phyloP scores from a whole-genome alignment of 306 rosid species.

The Calophaca sinica region DNA sequence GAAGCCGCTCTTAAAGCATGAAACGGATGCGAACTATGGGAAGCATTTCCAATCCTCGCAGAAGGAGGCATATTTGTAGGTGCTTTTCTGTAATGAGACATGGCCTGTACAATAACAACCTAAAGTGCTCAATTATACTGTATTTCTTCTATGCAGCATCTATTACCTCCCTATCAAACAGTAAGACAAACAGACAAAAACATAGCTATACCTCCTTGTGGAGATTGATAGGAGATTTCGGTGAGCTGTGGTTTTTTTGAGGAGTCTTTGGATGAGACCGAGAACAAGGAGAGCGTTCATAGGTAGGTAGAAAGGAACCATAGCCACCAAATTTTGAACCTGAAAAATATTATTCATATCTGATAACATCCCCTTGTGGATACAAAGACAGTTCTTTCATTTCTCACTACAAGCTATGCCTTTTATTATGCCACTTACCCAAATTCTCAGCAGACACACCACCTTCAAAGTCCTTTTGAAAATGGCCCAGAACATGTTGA shows the following conservation, averaged over 20 bases:
- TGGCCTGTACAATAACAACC: slow-evolving; percentile 63
- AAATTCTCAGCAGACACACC: slow-evolving; percentile 67
- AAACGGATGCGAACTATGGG: slow-evolving; percentile 41
- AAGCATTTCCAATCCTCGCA: slow-evolving; percentile 52
- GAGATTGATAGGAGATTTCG: slow-evolving; percentile 52
- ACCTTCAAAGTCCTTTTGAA: slow-evolving; percentile 81
- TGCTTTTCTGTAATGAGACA: slow-evolving; percentile 60
- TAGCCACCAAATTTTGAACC: slow-evolving; percentile 78
- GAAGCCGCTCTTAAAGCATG: slow-evolving; percentile 48
- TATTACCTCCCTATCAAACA: slow-evolving; percentile 47
- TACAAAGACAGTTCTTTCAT: slow-evolving; percentile 44
- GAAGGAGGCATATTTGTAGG: slow-evolving; percentile 50
- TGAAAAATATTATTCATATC: slow-evolving; percentile 52
- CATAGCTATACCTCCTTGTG: slow-evolving; percentile 61
- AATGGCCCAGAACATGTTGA: slow-evolving; percentile 73
- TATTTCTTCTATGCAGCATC: slow-evolving; percentile 44
- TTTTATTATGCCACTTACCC: slow-evolving; percentile 62
- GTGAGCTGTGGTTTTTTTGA: slow-evolving; percentile 57
- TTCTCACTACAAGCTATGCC: slow-evolving; percentile 45
- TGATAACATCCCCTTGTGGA: slow-evolving; percentile 48
- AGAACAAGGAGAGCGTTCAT: slow-evolving; percentile 53
- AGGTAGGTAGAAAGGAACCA: slow-evolving; percentile 80
- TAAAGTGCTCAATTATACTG: slow-evolving; percentile 53
- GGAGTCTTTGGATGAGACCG: slow-evolving; percentile 57
- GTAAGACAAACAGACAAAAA: slow-evolving; percentile 26